These are phyloP conservation scores for Lophiotrema nucula DNA, from an alignment of 495 filamentous ascomycete species.

Conservation along the genomic window DNA sequence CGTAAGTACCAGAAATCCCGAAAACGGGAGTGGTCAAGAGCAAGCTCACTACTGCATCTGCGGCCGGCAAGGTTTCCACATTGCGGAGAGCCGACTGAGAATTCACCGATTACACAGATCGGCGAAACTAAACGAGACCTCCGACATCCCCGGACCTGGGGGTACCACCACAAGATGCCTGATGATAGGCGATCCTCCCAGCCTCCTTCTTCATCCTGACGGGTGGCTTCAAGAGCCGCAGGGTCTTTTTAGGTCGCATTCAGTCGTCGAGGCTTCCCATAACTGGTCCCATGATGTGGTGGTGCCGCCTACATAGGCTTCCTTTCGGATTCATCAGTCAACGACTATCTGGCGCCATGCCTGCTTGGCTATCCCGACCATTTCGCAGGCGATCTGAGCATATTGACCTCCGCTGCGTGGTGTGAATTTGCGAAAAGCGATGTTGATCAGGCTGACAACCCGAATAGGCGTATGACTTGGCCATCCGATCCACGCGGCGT, in stretches of 20 bases:
- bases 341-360: too few species aligned
- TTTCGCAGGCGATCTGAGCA: too few species aligned
- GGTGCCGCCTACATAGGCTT: slow-evolving; percentile 6
- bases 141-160: slow-evolving; percentile 1
- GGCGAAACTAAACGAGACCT: slow-evolving; percentile 13
- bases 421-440: too few species aligned
- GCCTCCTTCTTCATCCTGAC: too few species aligned
- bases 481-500: neutral
- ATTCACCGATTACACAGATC: neutral
- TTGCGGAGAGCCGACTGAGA: slow-evolving; percentile 24
- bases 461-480: slow-evolving; percentile 1
- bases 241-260: too few species aligned
- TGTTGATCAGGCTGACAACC: slow-evolving; percentile 16
- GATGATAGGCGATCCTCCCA: too few species aligned
- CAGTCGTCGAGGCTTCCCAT: too few species aligned
- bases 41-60: neutral
- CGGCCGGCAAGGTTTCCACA: neutral
- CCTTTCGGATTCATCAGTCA: too few species aligned
- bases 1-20: neutral
- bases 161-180: too few species aligned
- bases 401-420: too few species aligned
- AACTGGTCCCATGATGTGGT: neutral
- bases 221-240: too few species aligned
- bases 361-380: too few species aligned
- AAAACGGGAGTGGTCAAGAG: slow-evolving; percentile 1